Evolutionary conservation across 768 basidiomycete genomes (phyloP).

Genomic region (Naematelia encephala): DNA sequence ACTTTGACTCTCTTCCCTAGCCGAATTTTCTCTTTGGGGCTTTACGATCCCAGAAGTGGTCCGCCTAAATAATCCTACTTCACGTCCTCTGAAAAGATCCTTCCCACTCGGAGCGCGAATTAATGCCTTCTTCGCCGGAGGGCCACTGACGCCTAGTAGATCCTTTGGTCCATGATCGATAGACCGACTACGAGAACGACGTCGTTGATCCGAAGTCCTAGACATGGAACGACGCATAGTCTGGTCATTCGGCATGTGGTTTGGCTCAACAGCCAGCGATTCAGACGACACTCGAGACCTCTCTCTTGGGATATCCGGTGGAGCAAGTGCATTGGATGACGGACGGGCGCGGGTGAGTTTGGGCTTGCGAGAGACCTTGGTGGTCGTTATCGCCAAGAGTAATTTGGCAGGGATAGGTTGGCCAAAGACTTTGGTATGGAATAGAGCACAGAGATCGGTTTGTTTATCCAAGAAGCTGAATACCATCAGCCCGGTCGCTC

Average conservation of each 20-base stretch:
- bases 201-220: conserved; percentile 3
- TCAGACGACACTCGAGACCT: neutral
- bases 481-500: conserved; percentile 1
- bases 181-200: conserved; percentile 12
- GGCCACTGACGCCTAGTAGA: neutral
- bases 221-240: conserved; percentile 10
- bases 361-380: conserved; percentile 36
- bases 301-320: neutral
- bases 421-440: conserved; percentile 44
- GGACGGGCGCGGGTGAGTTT: conserved; percentile 30
- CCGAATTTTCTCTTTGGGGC: conserved; percentile 6
- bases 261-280: neutral
- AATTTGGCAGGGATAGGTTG: conserved; percentile 24
- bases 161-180: conserved; percentile 9
- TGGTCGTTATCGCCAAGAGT: conserved; percentile 9
- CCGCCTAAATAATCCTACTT: conserved; percentile 42
- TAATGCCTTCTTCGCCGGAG: conserved; percentile 13
- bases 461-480: conserved; percentile 32
- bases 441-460: conserved; percentile 23
- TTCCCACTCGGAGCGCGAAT: conserved; percentile 34
- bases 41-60: conserved; percentile 25
- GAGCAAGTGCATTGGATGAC: conserved; percentile 12
- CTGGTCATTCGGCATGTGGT: neutral
- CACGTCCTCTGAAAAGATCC: conserved; percentile 44
- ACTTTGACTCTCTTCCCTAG: conserved; percentile 12